Evolutionary conservation across 257 asterid genomes (phyloP), one percentile per base, ranked within the genome.

Genomic region (Echium plantagineum): DNA sequence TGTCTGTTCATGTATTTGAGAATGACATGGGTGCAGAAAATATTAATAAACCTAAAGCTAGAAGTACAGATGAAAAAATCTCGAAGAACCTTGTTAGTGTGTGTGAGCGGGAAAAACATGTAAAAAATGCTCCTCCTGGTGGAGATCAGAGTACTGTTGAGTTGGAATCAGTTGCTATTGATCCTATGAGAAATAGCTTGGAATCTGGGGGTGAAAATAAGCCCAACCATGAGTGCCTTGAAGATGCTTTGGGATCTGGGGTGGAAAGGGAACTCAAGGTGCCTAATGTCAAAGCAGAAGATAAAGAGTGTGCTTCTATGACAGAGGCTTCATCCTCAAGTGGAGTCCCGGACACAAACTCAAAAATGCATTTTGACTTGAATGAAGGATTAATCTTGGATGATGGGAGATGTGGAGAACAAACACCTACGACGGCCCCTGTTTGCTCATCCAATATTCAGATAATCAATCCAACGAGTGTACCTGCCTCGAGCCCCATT

Each of bases 301-400:
- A 42, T 12, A 71, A 38, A 51, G 73, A 66, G 10, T 61, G 22
- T 61, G 74, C 65, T 55, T 55, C 64, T 63, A 59, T 21, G 47
- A 68, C 32, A 3, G 80, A 48, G 28, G 46, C 68, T 9, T 66
- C 60, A 48, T 59, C 81, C 35, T 67, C 69, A 6, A 59, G 75
- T 66, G 12, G 62, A 56, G 21, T 64, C 71, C 58, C 80, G 21
- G 83, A 66, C 60, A 7, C 58, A 1, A 69, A 72, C 62, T 71
- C 74, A 61, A 89, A 76, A 78, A 21, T 89, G 54, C 71, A 71
- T 61, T 86, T 89, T 47, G 97, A 89, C 71, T 78, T 89, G 67
- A 89, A 89, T 63, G 97, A 89, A 76, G 89, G 89, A 48, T 68
- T 84, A 21, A 57, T 55, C 70, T 72, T 70, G 26, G 97, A 89